Percentiles rank a stretch among this genome's conserved stretches.
phyloP scores from a whole-genome alignment of 2,329 filamentous ascomycete species.

The Apiospora marii region DNA sequence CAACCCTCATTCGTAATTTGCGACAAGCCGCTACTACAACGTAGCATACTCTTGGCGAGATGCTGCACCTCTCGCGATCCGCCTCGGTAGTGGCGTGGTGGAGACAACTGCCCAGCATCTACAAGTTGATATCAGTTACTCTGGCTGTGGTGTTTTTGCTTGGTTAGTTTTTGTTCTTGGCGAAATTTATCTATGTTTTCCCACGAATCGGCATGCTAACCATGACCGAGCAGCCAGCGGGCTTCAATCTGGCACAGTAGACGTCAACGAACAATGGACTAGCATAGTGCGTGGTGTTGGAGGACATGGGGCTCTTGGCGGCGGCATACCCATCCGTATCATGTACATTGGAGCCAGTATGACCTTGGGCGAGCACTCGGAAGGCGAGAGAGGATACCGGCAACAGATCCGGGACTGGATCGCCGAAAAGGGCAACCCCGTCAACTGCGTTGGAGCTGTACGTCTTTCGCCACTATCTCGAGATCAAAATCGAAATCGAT shows the following conservation, averaged over 20 bases:
- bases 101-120: slow-evolving; percentile 23
- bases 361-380: slow-evolving; percentile 37
- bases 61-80: background rate
- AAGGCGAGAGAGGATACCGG: slow-evolving; percentile 38
- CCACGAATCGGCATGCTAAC: background rate
- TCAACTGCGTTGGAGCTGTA: slow-evolving; percentile 37
- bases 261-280: slow-evolving; percentile 21
- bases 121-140: slow-evolving; percentile 6
- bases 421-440: slow-evolving; percentile 34
- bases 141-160: slow-evolving; percentile 17
- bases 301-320: slow-evolving; percentile 27
- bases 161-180: background rate
- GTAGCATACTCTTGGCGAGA: background rate
- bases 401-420: slow-evolving; percentile 38
- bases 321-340: slow-evolving; percentile 36
- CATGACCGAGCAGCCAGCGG: slow-evolving; percentile 14
- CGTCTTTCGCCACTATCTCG: background rate
- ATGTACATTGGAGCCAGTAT: slow-evolving; percentile 38
- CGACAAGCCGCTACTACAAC: background rate
- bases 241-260: slow-evolving; percentile 21
- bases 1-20: background rate
- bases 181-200: background rate
- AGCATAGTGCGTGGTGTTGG: slow-evolving; percentile 6
- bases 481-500: background rate
- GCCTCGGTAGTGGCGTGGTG: background rate